phyloP scores from a whole-genome alignment of 208 protist genomes.

The Endotrypanum monterogeii region DNA sequence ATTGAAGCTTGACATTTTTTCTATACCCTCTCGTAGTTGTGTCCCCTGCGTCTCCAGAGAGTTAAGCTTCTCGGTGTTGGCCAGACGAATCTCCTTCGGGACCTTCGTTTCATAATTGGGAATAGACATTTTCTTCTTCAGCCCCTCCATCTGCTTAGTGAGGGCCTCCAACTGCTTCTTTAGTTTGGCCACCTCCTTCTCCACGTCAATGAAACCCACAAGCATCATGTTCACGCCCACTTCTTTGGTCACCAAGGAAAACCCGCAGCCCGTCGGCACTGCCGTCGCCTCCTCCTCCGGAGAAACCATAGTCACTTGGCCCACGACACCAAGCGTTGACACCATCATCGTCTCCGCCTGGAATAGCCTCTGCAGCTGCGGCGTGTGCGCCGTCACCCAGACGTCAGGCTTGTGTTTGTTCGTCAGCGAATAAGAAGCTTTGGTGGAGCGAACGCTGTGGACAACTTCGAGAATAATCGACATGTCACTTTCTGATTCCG shows the following conservation, averaged over 20 bases:
- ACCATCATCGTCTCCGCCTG: constrained; percentile 63
- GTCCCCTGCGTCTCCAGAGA: constrained; percentile 62
- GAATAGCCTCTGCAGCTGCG: constrained; percentile 50
- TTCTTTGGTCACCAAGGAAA: constrained; percentile 85
- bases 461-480: constrained; percentile 83
- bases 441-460: constrained; percentile 86
- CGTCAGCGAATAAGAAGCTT: constrained; percentile 89
- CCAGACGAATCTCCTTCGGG: constrained; percentile 71
- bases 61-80: constrained; percentile 85
- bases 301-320: constrained; percentile 63
- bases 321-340: constrained; percentile 78
- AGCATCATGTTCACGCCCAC: constrained; percentile 90
- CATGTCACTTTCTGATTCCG: constrained; percentile 80
- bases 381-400: constrained; percentile 67
- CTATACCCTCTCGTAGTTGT: constrained; percentile 69
- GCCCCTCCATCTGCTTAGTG: constrained; percentile 80
- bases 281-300: constrained; percentile 40
- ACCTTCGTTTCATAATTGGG: constrained; percentile 92
- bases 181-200: constrained; percentile 88
- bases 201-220: constrained; percentile 89
- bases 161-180: constrained; percentile 83
- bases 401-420: constrained; percentile 89
- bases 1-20: constrained; percentile 74
- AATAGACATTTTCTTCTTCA: constrained; percentile 89
- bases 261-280: constrained; percentile 86